Conservation (phyloP, 176 grass and related monocot genomes). For the Zea luxurians region DNA sequence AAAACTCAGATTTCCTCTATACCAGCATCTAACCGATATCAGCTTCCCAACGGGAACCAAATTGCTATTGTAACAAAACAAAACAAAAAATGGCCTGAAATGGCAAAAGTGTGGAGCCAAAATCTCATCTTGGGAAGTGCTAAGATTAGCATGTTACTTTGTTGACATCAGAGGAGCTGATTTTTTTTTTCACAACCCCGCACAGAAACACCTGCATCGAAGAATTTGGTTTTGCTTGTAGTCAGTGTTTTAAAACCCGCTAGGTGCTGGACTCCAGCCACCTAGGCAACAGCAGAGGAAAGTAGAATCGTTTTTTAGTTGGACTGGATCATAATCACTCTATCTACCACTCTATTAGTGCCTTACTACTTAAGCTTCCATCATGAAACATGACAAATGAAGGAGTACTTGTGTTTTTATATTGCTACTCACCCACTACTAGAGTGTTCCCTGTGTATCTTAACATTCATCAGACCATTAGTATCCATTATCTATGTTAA, state of each 20-base stretch:
- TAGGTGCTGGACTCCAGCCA: not conserved
- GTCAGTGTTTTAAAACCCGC: not conserved
- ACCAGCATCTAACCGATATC: slow-evolving; percentile 44
- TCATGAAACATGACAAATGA: not conserved
- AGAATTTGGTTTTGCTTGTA: not conserved
- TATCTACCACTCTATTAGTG: not conserved
- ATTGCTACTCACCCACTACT: not conserved
- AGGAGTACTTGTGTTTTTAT: not conserved
- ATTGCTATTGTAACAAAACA: slow-evolving; percentile 29
- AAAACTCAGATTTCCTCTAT: slow-evolving; percentile 39
- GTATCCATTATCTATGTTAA: not conserved
- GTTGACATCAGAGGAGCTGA: not conserved
- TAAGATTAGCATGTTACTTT: not conserved
- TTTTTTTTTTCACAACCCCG: not conserved
- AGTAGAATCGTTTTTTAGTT: not conserved
- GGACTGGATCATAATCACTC: not conserved
- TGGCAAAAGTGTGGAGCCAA: slow-evolving; percentile 31
- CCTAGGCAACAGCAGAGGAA: not conserved
- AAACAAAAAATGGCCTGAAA: slow-evolving; percentile 22
- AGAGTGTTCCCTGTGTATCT: not conserved
- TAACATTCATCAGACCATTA: not conserved
- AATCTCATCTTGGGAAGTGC: slow-evolving; percentile 19
- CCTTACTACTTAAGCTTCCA: not conserved
- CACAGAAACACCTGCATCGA: slow-evolving; percentile 39
- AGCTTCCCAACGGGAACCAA: slow-evolving; percentile 20